These are phyloP conservation scores for Lignosus rhinocerotis DNA, from an alignment of 1,284 basidiomycete species.

Conservation along the genomic window DNA sequence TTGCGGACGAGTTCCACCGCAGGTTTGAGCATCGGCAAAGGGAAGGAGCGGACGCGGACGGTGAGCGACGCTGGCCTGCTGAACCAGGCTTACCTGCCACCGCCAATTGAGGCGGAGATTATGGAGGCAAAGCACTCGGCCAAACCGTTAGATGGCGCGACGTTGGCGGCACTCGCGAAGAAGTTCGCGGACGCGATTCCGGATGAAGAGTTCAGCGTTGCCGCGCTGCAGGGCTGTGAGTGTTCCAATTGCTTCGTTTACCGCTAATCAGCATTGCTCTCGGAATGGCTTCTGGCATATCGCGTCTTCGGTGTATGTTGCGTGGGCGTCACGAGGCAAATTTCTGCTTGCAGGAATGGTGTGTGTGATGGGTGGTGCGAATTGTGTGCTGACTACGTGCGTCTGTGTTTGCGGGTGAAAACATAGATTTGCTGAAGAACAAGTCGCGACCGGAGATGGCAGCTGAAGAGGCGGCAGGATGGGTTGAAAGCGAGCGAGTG, in stretches of 20 bases:
- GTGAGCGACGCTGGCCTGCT: slow-evolving; percentile 41
- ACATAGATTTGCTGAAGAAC: slow-evolving; percentile 72
- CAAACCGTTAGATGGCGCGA: slow-evolving; percentile 61
- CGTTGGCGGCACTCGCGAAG: slow-evolving; percentile 65
- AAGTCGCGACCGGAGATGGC: slow-evolving; percentile 77
- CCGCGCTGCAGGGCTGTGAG: slow-evolving; percentile 84
- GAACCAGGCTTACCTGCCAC: slow-evolving; percentile 64
- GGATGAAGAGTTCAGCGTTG: slow-evolving; percentile 80
- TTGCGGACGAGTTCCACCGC: slow-evolving; percentile 21
- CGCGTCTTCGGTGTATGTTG: slow-evolving; percentile 2
- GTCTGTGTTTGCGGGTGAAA: background rate
- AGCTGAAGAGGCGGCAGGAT: slow-evolving; percentile 59
- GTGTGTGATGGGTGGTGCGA: slow-evolving; percentile 21
- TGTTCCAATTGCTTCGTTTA: slow-evolving; percentile 32
- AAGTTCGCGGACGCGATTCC: slow-evolving; percentile 75
- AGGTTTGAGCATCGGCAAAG: slow-evolving; percentile 13
- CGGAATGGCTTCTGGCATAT: background rate
- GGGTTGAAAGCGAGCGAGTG: slow-evolving; percentile 73
- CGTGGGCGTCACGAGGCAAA: background rate
- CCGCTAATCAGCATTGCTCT: slow-evolving; percentile 14
- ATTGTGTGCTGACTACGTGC: slow-evolving; percentile 26
- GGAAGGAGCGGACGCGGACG: slow-evolving; percentile 19
- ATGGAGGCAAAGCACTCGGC: slow-evolving; percentile 57
- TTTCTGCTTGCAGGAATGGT: slow-evolving; percentile 22
- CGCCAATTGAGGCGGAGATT: slow-evolving; percentile 61